Conservation (phyloP, 805 yeast species). For the Sugiyamaella marilandica region DNA sequence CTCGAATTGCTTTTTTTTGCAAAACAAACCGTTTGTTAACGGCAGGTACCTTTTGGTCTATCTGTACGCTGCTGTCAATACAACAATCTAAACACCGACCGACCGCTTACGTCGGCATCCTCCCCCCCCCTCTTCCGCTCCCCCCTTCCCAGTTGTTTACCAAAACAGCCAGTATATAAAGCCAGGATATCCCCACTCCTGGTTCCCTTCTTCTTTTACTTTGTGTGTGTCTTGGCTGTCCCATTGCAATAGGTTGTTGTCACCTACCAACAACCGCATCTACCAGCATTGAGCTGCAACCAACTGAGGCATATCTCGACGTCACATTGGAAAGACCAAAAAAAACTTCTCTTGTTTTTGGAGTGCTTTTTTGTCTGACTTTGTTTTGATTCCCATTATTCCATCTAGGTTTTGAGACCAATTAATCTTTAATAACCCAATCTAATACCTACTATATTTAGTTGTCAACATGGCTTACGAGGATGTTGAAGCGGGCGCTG, state of each 20-base stretch:
- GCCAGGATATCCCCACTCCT: neutral
- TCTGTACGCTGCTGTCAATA: conserved; percentile 2
- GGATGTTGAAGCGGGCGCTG: conserved; percentile 5
- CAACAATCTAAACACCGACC: conserved; percentile 5
- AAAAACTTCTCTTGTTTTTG: no score
- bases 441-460: neutral
- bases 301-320: neutral
- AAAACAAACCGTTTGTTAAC: neutral
- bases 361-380: no score
- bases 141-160: conserved; percentile 5
- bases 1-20: neutral
- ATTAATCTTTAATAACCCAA: neutral
- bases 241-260: neutral
- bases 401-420: neutral
- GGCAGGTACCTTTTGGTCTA: neutral
- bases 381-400: no score
- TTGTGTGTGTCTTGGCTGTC: neutral
- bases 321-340: neutral
- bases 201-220: neutral
- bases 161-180: neutral
- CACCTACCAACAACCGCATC: neutral
- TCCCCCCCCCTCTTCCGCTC: neutral
- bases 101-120: conserved; percentile 3
- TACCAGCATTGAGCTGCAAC: neutral
- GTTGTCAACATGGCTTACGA: conserved; percentile 8